Evolutionary conservation across 1,284 basidiomycete genomes (phyloP), one percentile per base, ranked within the genome.

Genomic region (Cerioporus squamosus): DNA sequence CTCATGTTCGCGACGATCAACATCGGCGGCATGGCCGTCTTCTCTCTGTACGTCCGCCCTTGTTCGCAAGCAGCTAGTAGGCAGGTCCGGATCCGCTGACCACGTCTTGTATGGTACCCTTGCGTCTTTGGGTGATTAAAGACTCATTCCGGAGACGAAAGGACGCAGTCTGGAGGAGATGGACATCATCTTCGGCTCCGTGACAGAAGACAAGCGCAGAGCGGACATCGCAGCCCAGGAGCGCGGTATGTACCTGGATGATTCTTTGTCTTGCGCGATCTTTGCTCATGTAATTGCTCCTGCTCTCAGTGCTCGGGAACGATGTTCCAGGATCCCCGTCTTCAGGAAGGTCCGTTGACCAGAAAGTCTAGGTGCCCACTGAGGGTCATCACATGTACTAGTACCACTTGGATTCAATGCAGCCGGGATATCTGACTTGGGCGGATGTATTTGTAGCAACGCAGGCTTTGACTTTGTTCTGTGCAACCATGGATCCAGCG

Each of bases 141-240:
- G 86, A 1, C 51, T 85, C 29, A 83, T 89, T 59, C 90, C 90
- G 0, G 91, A 93, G 75, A 93, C 91, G 6, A 88, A 88, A 70
- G 89, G 89, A 8, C 81, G 82, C 55, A 85, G 82, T 67, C 74
- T 92, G 62, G 89, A 91, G 68, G 87, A 90, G 67, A 91, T 93
- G 90, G 91, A 94, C 70, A 72, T 93, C 67, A 80, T 94, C 63
- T 93, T 94, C 66, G 91, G 90, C 3, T 67, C 86, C 0, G 80
- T 91, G 24, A 79, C 79, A 20, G 77, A 75, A 22, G 86, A 86
- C 65, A 69, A 85, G 64, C 83, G 89, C 55, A 75, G 77, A 49
- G 81, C 77, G 3, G 78, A 86, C 55, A 86, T 90, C 59, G 74
- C 73, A 46, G 75, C 72, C 63, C 76, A 78, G 40, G 78, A 82